Conservation (phyloP, 208 protist genomes). For the Leishmania tarentolae region DNA sequence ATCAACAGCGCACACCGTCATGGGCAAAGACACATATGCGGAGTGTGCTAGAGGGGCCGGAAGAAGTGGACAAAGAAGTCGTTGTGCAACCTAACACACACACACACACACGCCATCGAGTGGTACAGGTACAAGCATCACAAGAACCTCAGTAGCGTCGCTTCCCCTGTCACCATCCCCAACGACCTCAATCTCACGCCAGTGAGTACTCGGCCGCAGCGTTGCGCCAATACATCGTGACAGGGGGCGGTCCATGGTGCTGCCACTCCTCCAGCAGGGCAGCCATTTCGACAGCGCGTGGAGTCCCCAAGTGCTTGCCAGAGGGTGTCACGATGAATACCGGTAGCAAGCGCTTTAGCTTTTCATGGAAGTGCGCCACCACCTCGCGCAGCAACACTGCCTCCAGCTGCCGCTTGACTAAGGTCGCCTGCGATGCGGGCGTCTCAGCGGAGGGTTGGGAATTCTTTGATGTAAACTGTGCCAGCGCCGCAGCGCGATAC, state of each 20-base stretch:
- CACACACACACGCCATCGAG: background rate
- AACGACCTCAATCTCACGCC: background rate
- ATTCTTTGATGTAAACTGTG: background rate
- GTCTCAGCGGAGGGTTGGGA: background rate
- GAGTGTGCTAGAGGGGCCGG: background rate
- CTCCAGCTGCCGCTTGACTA: conserved; percentile 25
- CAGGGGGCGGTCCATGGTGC: conserved; percentile 41
- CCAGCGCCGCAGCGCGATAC: conserved; percentile 1
- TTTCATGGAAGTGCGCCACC: conserved; percentile 70
- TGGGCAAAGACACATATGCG: background rate
- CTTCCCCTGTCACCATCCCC: background rate
- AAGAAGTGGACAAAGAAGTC: background rate
- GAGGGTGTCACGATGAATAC: conserved; percentile 68
- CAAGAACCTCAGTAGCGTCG: background rate
- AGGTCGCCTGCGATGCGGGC: background rate
- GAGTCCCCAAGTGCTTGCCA: conserved; percentile 58
- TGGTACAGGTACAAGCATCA: background rate
- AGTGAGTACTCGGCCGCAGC: conserved; percentile 17
- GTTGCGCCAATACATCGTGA: conserved; percentile 52
- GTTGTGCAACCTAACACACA: background rate
- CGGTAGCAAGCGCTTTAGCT: conserved; percentile 51
- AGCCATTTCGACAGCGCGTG: conserved; percentile 60
- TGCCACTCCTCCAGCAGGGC: conserved; percentile 62
- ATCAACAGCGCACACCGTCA: background rate
- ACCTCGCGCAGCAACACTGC: conserved; percentile 53